Conservation (phyloP, 176 grass and related monocot genomes). For the Oryza meridionalis region DNA sequence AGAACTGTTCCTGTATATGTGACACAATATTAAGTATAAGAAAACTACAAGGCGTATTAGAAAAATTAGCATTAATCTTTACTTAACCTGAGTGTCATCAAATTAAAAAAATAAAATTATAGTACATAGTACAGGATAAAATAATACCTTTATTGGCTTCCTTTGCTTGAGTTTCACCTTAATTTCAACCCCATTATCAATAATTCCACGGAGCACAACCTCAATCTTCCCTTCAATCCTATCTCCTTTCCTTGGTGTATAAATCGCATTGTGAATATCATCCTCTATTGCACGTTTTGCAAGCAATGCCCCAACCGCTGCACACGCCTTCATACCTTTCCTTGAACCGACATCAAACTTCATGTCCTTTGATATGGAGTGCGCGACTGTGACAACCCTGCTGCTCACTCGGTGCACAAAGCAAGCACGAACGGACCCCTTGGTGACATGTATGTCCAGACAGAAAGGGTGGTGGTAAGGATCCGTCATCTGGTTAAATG, state of each 20-base stretch:
- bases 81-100: not conserved
- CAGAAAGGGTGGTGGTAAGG: slow-evolving; percentile 82
- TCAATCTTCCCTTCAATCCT: slow-evolving; percentile 76
- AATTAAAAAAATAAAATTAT: not conserved
- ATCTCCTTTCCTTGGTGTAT: slow-evolving; percentile 79
- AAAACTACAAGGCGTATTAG: not conserved
- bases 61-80: not conserved
- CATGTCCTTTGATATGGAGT: slow-evolving; percentile 86
- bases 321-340: slow-evolving; percentile 70
- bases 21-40: not conserved
- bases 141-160: slow-evolving; percentile 45
- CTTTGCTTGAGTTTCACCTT: slow-evolving; percentile 80
- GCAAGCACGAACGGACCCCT: slow-evolving; percentile 80
- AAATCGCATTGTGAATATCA: slow-evolving; percentile 74
- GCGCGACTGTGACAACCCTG: slow-evolving; percentile 64
- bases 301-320: slow-evolving; percentile 60
- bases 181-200: slow-evolving; percentile 70
- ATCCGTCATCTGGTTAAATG: slow-evolving; percentile 67
- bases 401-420: slow-evolving; percentile 71
- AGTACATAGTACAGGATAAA: not conserved
- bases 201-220: slow-evolving; percentile 57
- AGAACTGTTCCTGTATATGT: not conserved
- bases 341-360: slow-evolving; percentile 69
- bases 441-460: slow-evolving; percentile 70
- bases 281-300: slow-evolving; percentile 66